Evolutionary conservation across 805 yeast genomes (phyloP), one percentile per base, ranked within the genome.

Genomic region (Zygotorulaspora danielsina): DNA sequence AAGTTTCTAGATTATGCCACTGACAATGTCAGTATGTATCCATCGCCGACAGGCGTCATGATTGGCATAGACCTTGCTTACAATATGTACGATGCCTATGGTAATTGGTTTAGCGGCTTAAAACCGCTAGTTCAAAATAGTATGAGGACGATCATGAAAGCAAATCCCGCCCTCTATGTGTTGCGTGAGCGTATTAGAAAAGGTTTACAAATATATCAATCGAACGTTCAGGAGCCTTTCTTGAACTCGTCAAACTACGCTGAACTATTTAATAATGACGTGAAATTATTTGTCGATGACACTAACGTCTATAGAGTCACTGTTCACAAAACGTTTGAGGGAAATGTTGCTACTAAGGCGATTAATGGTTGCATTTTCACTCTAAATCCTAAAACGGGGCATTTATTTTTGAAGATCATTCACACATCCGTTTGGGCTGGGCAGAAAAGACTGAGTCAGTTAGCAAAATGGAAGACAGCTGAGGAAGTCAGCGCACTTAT

Each of bases 371-470:
- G 94, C 1, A 76, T 90, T 5, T 86, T 90, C 57, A 86, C 87
- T 48, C 66, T 93, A 56, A 86, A 90, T 55, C 97, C 98, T 1
- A 79, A 80, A 50, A 77, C 89, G 1, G 98, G 98, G 24, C 96
- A 89, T 57, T 63, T 93, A 36, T 88, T 84, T 57, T 70, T 93
- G 63, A 87, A 86, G 57, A 77, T 93, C 39, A 86, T 93, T 43
- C 97, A 90, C 55, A 86, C 95, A 0, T 84, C 95, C 5, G 95
- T 87, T 2, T 93, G 96, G 94, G 82, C 95, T 3, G 99, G 99
- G 13, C 97, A 93, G 61, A 89, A 87, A 55, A 81, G 97, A 53
- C 71, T 90, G 44, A 82, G 93, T 19, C 97, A 93, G 57, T 66
- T 93, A 48, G 89, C 97, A 1, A 93, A 93, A 59, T 93, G 98